Evolutionary conservation across 2,329 filamentous ascomycete genomes (phyloP).

Genomic region (Fusarium abutilonis): DNA sequence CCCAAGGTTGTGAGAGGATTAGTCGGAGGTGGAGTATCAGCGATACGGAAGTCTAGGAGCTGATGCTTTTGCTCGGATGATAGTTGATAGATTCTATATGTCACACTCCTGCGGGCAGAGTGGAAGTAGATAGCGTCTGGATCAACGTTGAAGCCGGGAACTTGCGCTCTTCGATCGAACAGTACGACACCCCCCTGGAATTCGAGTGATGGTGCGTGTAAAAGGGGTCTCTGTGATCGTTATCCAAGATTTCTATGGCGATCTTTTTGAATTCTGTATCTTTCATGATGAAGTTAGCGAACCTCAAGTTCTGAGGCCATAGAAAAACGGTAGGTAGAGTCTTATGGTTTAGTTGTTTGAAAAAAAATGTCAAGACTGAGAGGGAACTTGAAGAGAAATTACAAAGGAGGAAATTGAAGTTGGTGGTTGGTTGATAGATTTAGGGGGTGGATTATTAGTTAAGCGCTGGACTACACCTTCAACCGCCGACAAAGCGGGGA

Average conservation of each 20-base stretch:
- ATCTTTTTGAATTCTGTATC: not conserved
- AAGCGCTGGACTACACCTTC: not conserved
- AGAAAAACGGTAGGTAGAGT: not conserved
- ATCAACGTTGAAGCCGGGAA: not conserved
- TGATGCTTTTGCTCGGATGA: not conserved
- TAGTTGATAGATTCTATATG: conserved; percentile 7
- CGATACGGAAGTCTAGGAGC: not conserved
- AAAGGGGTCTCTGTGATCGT: not conserved
- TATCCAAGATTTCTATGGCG: not conserved
- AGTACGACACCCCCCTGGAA: conserved; percentile 7
- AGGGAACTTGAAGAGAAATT: not conserved
- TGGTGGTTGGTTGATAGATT: not conserved
- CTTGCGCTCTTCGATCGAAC: conserved; percentile 2
- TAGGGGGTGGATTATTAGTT: not conserved
- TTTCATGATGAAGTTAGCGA: not conserved
- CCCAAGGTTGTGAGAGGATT: conserved; percentile 1
- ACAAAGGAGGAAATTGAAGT: not conserved
- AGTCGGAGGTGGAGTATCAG: not conserved
- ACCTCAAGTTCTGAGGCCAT: not conserved
- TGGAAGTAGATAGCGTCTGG: conserved; percentile 7
- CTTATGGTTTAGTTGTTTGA: not conserved
- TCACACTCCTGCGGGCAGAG: not conserved
- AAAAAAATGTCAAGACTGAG: not conserved
- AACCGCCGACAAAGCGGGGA: not conserved
- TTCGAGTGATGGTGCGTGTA: conserved; percentile 11